phyloP scores from a whole-genome alignment of 768 basidiomycete species.

The Sarcodon aspratus region DNA sequence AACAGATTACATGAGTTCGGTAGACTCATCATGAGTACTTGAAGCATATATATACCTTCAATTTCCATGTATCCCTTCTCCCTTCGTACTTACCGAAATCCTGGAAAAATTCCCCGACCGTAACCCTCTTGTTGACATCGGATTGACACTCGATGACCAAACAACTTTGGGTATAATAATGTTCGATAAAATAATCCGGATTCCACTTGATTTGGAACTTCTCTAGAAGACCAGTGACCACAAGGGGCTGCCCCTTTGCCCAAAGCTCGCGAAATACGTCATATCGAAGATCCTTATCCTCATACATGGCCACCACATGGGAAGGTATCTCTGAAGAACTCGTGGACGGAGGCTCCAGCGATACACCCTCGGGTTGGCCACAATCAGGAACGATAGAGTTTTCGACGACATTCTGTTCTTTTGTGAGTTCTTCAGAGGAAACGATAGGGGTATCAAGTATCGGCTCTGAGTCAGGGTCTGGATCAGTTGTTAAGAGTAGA shows the following conservation, averaged over 20 bases:
- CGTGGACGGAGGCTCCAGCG: background rate
- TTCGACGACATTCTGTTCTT: slow-evolving; percentile 1
- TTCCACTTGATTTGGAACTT: slow-evolving; percentile 69
- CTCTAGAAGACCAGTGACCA: slow-evolving; percentile 55
- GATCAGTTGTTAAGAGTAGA: slow-evolving; percentile 24
- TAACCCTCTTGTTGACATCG: slow-evolving; percentile 48
- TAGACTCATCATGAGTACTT: slow-evolving; percentile 2
- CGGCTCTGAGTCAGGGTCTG: slow-evolving; percentile 3
- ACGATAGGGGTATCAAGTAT: slow-evolving; percentile 2
- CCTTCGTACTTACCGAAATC: slow-evolving; percentile 61
- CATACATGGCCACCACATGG: slow-evolving; percentile 33
- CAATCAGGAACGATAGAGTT: background rate
- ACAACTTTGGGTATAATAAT: slow-evolving; percentile 53
- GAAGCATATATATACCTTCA: slow-evolving; percentile 42
- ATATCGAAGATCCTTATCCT: slow-evolving; percentile 39
- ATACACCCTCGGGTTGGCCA: background rate
- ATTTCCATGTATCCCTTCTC: slow-evolving; percentile 52
- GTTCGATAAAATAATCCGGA: slow-evolving; percentile 68
- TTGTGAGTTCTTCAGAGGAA: slow-evolving; percentile 3
- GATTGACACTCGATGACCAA: slow-evolving; percentile 78
- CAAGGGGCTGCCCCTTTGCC: slow-evolving; percentile 62
- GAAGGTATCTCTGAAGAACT: slow-evolving; percentile 17
- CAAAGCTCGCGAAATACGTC: slow-evolving; percentile 59
- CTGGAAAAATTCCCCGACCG: slow-evolving; percentile 71
- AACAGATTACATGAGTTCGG: background rate